A percentile compares a stretch with the other conserved stretches of the same genome.
phyloP scores from a whole-genome alignment of 257 asterid species.

The Euphrasia confusa region DNA sequence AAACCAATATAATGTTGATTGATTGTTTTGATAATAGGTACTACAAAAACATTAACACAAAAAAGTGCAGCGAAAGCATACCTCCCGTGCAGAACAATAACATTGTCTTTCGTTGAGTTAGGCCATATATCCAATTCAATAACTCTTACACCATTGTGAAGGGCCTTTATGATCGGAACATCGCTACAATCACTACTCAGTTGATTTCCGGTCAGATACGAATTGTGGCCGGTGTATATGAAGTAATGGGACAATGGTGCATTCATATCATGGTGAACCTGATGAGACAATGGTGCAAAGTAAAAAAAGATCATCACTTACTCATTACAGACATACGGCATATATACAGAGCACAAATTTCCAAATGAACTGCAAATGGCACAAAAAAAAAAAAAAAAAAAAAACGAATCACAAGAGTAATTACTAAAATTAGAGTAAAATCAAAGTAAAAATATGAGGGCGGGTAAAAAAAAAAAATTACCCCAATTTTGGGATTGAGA shows the following conservation, averaged over 20 bases:
- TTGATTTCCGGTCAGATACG: conserved; percentile 52
- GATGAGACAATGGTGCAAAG: neutral
- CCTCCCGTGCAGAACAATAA: conserved; percentile 49
- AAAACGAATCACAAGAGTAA: neutral
- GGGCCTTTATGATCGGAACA: conserved; percentile 37
- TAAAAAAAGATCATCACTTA: neutral
- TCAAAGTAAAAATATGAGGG: neutral
- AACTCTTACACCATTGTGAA: conserved; percentile 40
- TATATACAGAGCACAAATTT: neutral
- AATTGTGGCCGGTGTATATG: conserved; percentile 58
- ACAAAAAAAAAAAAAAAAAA: neutral
- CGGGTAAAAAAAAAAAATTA: conserved; percentile 19
- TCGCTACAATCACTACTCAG: conserved; percentile 47
- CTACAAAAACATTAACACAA: too few relatives aligned
- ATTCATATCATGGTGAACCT: conserved; percentile 55
- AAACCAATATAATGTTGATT: conserved; percentile 2
- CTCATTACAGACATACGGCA: neutral
- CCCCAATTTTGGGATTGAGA: conserved; percentile 38
- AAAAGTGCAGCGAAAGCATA: conserved; percentile 8
- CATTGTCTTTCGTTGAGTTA: conserved; percentile 27
- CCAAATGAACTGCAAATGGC: neutral
- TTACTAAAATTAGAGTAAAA: neutral
- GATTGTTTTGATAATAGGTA: neutral
- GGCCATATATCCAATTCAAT: conserved; percentile 53
- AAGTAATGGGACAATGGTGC: conserved; percentile 57